A percentile compares a stretch with the other conserved stretches of the same genome.
Conservation (phyloP, 768 basidiomycete species). For the Leccinum variicolor region DNA sequence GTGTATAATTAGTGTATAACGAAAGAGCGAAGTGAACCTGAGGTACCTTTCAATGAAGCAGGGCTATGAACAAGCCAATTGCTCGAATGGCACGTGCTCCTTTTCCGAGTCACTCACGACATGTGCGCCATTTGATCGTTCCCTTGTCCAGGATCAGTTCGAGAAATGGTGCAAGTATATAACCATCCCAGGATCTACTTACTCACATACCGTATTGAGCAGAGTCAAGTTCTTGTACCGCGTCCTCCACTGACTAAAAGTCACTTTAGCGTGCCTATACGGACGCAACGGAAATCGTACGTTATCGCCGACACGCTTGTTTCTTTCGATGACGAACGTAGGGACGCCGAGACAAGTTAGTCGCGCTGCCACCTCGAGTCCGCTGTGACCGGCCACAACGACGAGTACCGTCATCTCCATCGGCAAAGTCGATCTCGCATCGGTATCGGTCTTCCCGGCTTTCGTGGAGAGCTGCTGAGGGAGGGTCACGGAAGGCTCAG, state of each 20-base stretch:
- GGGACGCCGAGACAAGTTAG: slow-evolving; percentile 55
- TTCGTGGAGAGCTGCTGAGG: slow-evolving; percentile 40
- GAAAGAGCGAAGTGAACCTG: no score
- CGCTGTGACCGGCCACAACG: slow-evolving; percentile 64
- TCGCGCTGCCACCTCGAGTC: slow-evolving; percentile 59
- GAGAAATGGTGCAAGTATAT: no score
- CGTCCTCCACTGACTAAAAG: slow-evolving; percentile 42
- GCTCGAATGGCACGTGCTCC: no score
- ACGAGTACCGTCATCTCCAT: slow-evolving; percentile 50
- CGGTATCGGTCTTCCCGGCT: slow-evolving; percentile 48
- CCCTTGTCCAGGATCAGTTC: slow-evolving; percentile 34
- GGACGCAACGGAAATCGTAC: slow-evolving; percentile 7
- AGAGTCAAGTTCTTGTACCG: slow-evolving; percentile 55
- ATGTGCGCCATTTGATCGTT: slow-evolving; percentile 43
- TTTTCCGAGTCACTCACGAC: no score
- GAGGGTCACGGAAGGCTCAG: slow-evolving; percentile 39
- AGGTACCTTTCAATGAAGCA: no score
- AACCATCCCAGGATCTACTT: no score
- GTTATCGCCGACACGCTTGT: slow-evolving; percentile 49
- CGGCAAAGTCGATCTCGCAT: slow-evolving; percentile 41
- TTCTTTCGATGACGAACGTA: slow-evolving; percentile 53
- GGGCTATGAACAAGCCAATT: no score
- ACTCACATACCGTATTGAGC: slow-evolving; percentile 40
- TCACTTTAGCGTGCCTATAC: slow-evolving; percentile 1
- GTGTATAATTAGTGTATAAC: no score